Percentiles rank a stretch among this genome's conserved stretches.
phyloP scores from a whole-genome alignment of 2,329 filamentous ascomycete species.

The Aspergillus tamarii region DNA sequence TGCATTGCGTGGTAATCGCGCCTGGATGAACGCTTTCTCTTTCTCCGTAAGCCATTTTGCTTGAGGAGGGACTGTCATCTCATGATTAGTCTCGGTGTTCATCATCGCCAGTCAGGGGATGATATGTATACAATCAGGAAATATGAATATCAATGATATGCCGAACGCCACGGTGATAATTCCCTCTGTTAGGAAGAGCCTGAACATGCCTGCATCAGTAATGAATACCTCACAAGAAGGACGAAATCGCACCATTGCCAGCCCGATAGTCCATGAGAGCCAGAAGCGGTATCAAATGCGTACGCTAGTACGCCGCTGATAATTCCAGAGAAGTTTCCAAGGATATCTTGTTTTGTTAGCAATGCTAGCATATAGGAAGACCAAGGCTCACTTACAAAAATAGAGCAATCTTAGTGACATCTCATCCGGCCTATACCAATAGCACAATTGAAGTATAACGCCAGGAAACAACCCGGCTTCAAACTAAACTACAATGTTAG shows the following conservation, averaged over 20 bases:
- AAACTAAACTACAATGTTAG: constrained; percentile 12
- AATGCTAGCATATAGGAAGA: constrained; percentile 17
- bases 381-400: constrained; percentile 43
- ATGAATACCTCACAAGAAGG: background rate
- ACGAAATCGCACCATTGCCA: constrained; percentile 28
- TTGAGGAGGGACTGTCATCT: constrained; percentile 42
- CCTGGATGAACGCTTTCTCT: constrained; percentile 55
- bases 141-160: constrained; percentile 31
- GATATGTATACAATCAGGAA: constrained; percentile 54
- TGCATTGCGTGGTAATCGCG: constrained; percentile 47
- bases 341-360: constrained; percentile 33
- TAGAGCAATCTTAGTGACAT: constrained; percentile 49
- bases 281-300: constrained; percentile 46
- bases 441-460: constrained; percentile 46
- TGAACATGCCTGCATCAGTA: background rate
- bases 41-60: constrained; percentile 51
- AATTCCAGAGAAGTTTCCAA: constrained; percentile 47
- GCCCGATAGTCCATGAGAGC: constrained; percentile 34
- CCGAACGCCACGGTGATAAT: constrained; percentile 27
- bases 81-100: background rate
- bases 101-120: background rate
- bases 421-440: constrained; percentile 54
- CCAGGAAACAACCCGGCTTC: constrained; percentile 51
- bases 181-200: constrained; percentile 28
- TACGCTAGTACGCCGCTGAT: constrained; percentile 50